phyloP scores from a whole-genome alignment of 345 rosid genomes.

The Carallia brachiata region DNA sequence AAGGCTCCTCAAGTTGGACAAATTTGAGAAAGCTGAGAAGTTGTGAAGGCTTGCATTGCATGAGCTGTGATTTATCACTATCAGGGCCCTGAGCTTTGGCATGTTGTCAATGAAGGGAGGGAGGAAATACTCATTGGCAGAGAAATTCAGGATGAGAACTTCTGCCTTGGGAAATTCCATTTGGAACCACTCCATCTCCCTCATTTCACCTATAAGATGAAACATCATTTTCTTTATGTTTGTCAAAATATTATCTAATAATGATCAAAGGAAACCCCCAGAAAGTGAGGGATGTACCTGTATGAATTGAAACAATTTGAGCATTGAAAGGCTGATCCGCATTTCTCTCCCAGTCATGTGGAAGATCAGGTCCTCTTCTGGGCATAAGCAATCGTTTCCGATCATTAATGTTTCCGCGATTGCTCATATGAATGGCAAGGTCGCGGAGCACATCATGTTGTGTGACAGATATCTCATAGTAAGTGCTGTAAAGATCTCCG shows the following conservation, averaged over 20 bases:
- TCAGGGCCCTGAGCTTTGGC: conserved; percentile 76
- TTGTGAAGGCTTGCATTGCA: conserved; percentile 51
- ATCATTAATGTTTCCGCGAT: conserved; percentile 38
- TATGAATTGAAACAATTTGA: conserved; percentile 76
- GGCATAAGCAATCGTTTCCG: conserved; percentile 72
- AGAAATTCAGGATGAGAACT: conserved; percentile 72
- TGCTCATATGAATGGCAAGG: conserved; percentile 68
- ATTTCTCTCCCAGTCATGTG: conserved; percentile 84
- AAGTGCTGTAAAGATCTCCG: conserved; percentile 64
- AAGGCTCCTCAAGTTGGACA: conserved; percentile 60
- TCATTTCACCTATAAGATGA: conserved; percentile 61
- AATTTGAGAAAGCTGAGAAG: conserved; percentile 48
- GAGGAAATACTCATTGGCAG: conserved; percentile 54
- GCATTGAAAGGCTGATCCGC: conserved; percentile 57
- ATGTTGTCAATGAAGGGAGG: conserved; percentile 75
- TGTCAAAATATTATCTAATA: not conserved
- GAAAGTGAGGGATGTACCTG: conserved; percentile 38
- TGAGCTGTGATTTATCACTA: conserved; percentile 60
- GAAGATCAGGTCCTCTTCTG: conserved; percentile 51
- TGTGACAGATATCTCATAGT: conserved; percentile 64
- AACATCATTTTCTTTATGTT: not conserved
- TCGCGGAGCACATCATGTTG: conserved; percentile 94
- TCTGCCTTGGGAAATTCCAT: conserved; percentile 87
- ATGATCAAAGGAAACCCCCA: not conserved
- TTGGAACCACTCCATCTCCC: conserved; percentile 75